Percentiles rank a stretch among this genome's conserved stretches.
phyloP scores from a whole-genome alignment of 2,329 filamentous ascomycete species.

The Polytolypa hystricis region DNA sequence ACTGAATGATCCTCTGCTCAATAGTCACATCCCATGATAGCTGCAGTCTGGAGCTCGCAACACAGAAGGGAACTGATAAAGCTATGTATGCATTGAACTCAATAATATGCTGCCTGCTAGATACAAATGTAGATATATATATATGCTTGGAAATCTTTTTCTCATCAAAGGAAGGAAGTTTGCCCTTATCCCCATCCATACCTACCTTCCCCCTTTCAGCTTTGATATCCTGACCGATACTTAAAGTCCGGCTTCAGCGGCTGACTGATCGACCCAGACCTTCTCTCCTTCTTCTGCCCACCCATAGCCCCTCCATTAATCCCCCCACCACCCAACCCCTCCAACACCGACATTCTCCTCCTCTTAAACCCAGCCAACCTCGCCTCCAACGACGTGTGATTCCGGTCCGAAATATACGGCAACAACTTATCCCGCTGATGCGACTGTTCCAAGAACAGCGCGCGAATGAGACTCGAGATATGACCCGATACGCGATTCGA shows the following conservation, averaged over 20 bases:
- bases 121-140: too few relatives aligned
- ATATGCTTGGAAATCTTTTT: too few relatives aligned
- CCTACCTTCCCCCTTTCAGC: neutral
- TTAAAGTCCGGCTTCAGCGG: neutral
- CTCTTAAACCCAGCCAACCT: slow-evolving; percentile 1
- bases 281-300: too few relatives aligned
- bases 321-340: neutral
- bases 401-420: slow-evolving; percentile 1
- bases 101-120: too few relatives aligned
- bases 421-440: slow-evolving; percentile 2
- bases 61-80: too few relatives aligned
- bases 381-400: slow-evolving; percentile 3
- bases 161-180: too few relatives aligned
- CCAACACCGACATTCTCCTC: slow-evolving; percentile 1
- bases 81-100: too few relatives aligned
- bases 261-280: too few relatives aligned
- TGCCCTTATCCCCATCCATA: neutral
- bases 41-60: too few relatives aligned
- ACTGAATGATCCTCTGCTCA: too few relatives aligned
- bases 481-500: neutral
- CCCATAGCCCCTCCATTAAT: too few relatives aligned
- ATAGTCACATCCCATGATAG: too few relatives aligned
- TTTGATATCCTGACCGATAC: neutral
- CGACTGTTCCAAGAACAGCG: neutral
- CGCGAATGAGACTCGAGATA: neutral